Conservation (phyloP, 768 basidiomycete species). For the Sarcodon aspratus region DNA sequence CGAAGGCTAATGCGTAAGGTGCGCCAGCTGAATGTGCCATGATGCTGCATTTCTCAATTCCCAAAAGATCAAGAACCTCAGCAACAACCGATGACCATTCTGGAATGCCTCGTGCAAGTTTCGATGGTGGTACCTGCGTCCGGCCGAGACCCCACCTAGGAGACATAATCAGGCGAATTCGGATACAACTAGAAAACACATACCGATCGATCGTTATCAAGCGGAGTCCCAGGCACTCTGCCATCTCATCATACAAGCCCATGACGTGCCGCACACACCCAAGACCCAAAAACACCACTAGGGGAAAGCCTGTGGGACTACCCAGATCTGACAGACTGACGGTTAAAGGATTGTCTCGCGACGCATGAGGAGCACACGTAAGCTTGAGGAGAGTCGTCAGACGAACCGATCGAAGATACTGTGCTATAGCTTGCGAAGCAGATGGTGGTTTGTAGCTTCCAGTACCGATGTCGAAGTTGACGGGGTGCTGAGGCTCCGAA, state of each 20-base stretch:
- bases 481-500: slow-evolving; percentile 10
- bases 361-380: slow-evolving; percentile 70
- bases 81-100: slow-evolving; percentile 90
- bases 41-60: slow-evolving; percentile 71
- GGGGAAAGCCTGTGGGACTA: slow-evolving; percentile 70
- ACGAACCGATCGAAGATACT: slow-evolving; percentile 78
- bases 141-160: slow-evolving; percentile 86
- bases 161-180: slow-evolving; percentile 2
- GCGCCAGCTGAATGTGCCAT: slow-evolving; percentile 96
- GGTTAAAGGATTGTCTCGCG: slow-evolving; percentile 58
- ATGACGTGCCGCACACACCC: slow-evolving; percentile 93
- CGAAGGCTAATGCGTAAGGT: slow-evolving; percentile 87
- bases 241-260: slow-evolving; percentile 95
- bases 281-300: slow-evolving; percentile 86
- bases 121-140: slow-evolving; percentile 56
- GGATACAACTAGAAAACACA: slow-evolving; percentile 9
- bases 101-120: slow-evolving; percentile 66
- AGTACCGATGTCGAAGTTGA: no score
- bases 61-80: slow-evolving; percentile 76
- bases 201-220: slow-evolving; percentile 92
- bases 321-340: slow-evolving; percentile 95
- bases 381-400: slow-evolving; percentile 76
- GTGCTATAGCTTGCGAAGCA: slow-evolving; percentile 64
- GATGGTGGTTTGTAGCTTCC: slow-evolving; percentile 11
- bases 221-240: slow-evolving; percentile 72